Conservation (phyloP, 371 early-diverging fungal genomes). For the Rhizopus stolonifer region DNA sequence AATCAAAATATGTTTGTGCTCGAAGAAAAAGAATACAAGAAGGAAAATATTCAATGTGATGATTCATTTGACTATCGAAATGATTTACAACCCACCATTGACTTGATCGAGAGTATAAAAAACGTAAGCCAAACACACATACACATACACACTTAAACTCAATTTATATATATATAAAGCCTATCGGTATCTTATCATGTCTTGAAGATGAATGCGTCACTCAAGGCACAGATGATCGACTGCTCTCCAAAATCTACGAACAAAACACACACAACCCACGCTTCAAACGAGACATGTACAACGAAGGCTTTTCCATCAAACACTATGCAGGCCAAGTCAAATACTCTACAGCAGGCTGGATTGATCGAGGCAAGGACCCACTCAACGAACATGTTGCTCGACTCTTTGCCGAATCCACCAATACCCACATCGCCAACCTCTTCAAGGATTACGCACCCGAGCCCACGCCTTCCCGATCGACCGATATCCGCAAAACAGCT, state of each 20-base stretch:
- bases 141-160: not conserved
- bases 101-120: constrained; percentile 93
- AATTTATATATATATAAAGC: constrained; percentile 51
- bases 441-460: constrained; percentile 73
- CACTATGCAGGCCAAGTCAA: constrained; percentile 99
- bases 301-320: constrained; percentile 88
- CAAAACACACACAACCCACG: constrained; percentile 41
- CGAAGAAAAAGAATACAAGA: constrained; percentile 98
- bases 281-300: constrained; percentile 84
- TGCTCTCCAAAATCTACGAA: constrained; percentile 85
- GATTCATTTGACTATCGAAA: constrained; percentile 99
- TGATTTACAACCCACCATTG: constrained; percentile 98
- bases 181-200: constrained; percentile 96
- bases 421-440: constrained; percentile 75
- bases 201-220: constrained; percentile 99
- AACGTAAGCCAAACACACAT: constrained; percentile 50
- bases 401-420: constrained; percentile 81
- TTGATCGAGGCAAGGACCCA: constrained; percentile 99
- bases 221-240: constrained; percentile 95
- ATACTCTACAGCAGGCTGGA: constrained; percentile 95
- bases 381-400: constrained; percentile 94
- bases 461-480: not conserved
- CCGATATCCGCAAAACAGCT: not conserved
- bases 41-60: constrained; percentile 87
- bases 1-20: constrained; percentile 99